phyloP scores from a whole-genome alignment of 768 basidiomycete genomes.

The Phylloporus sp. region DNA sequence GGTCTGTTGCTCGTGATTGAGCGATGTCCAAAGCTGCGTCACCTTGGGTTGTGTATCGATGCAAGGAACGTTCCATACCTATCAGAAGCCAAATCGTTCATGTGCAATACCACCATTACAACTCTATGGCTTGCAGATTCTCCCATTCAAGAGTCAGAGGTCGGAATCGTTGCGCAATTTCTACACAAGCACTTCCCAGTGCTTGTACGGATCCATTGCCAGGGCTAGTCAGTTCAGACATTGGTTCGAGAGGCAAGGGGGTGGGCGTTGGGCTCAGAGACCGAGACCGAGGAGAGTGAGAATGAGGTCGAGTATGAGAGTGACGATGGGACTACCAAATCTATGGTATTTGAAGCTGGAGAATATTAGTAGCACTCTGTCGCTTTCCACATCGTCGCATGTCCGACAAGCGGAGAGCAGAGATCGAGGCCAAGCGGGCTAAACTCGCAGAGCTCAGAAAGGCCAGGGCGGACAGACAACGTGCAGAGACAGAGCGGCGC shows the following conservation, averaged over 20 bases:
- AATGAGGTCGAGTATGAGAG: background rate
- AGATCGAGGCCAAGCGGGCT: conserved; percentile 86
- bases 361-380: background rate
- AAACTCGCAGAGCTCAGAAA: conserved; percentile 83
- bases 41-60: background rate
- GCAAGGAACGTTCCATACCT: background rate
- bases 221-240: background rate
- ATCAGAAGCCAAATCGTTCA: background rate
- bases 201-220: too few species aligned
- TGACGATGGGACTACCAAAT: too few species aligned
- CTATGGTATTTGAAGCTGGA: too few species aligned
- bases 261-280: too few species aligned
- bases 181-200: background rate
- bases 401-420: conserved; percentile 72
- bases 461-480: conserved; percentile 68
- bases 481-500: conserved; percentile 43
- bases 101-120: background rate
- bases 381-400: conserved; percentile 22
- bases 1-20: background rate
- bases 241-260: background rate
- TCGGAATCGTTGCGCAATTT: background rate
- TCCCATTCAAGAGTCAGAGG: background rate
- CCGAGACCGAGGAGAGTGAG: background rate
- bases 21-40: background rate
- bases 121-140: background rate